Evolutionary conservation across 805 yeast genomes (phyloP).

Genomic region (Candida endomychidarum): DNA sequence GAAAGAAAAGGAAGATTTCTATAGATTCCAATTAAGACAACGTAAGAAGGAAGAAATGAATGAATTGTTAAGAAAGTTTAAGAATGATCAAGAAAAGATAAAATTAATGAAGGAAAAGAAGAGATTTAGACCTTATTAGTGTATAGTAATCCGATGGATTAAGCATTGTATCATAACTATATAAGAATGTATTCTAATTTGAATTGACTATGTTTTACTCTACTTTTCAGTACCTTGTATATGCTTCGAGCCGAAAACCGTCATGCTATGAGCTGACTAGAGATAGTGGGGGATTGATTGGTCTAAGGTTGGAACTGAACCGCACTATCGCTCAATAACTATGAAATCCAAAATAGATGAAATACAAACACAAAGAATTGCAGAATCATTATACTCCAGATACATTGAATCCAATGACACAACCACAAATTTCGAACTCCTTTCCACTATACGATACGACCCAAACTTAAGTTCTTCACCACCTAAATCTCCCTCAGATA

Average conservation of each 20-base stretch:
- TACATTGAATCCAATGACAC: constrained; percentile 4
- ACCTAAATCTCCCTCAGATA: constrained; percentile 20
- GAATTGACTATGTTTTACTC: no score
- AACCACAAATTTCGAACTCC: constrained; percentile 48
- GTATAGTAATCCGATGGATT: no score
- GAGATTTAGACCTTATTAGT: constrained; percentile 78
- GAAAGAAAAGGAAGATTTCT: constrained; percentile 86
- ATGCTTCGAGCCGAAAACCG: no score
- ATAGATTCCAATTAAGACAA: constrained; percentile 94
- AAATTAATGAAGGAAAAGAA: constrained; percentile 75
- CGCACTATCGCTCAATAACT: no score
- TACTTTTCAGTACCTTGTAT: not conserved
- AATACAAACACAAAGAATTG: not conserved
- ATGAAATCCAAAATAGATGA: no score
- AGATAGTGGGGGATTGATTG: no score
- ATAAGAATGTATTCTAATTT: no score
- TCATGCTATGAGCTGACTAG: no score
- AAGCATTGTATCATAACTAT: no score
- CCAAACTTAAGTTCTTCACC: constrained; percentile 47
- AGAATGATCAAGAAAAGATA: constrained; percentile 86
- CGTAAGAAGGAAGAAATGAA: constrained; percentile 91
- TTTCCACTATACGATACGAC: constrained; percentile 77
- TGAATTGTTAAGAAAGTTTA: constrained; percentile 77
- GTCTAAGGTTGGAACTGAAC: no score
- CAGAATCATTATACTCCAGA: constrained; percentile 3